A percentile compares a stretch with the other conserved stretches of the same genome.
phyloP scores from a whole-genome alignment of 192 early-diverging fungal genomes.

The Coemansia sp. region DNA sequence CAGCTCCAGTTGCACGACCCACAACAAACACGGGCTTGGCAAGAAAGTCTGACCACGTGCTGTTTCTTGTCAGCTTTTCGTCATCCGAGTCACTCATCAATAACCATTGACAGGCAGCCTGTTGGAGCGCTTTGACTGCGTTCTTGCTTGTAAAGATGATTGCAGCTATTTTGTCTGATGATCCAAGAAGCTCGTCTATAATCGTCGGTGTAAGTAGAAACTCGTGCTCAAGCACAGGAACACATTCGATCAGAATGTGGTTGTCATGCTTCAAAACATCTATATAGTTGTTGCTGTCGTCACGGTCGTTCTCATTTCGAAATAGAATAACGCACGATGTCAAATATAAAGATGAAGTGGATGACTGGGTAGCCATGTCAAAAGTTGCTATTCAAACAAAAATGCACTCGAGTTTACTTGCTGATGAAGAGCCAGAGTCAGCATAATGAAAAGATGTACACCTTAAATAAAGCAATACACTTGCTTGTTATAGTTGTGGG shows the following conservation, averaged over 20 bases:
- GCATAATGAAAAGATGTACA: background rate
- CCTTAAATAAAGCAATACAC: background rate
- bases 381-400: background rate
- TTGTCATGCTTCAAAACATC: constrained; percentile 8
- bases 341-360: background rate
- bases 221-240: constrained; percentile 29
- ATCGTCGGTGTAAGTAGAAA: constrained; percentile 16
- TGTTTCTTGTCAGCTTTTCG: background rate
- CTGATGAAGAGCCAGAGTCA: background rate
- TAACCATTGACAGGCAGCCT: constrained; percentile 16
- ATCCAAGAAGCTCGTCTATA: background rate
- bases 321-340: constrained; percentile 27
- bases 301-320: constrained; percentile 8
- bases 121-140: constrained; percentile 20
- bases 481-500: background rate
- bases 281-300: constrained; percentile 19
- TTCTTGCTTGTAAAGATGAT: constrained; percentile 44
- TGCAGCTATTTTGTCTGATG: constrained; percentile 8
- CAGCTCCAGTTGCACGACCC: constrained; percentile 24
- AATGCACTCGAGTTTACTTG: background rate
- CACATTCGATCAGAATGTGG: constrained; percentile 20
- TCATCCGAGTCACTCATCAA: background rate
- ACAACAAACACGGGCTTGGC: constrained; percentile 40
- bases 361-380: background rate
- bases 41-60: constrained; percentile 13